phyloP scores from a whole-genome alignment of 2,329 filamentous ascomycete genomes.

The Stemphylium vesicarium region DNA sequence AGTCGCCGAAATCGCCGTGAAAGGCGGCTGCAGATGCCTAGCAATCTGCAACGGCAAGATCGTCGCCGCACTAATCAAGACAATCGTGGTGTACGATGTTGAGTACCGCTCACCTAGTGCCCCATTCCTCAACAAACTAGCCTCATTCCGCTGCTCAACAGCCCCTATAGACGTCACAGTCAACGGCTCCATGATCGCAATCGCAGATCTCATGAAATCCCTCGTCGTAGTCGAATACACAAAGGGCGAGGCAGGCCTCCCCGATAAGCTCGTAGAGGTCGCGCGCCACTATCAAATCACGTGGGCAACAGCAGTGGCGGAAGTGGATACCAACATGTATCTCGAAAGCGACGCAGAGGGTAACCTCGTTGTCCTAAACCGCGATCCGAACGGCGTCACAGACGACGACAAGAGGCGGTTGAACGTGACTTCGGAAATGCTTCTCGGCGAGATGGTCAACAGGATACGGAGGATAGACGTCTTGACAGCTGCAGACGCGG shows the following conservation, averaged over 20 bases:
- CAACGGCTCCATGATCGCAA: constrained; percentile 75
- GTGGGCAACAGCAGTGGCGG: constrained; percentile 81
- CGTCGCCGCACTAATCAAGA: constrained; percentile 88
- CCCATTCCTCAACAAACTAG: constrained; percentile 69
- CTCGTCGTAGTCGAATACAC: constrained; percentile 77
- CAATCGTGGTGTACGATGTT: constrained; percentile 67
- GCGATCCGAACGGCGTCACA: constrained; percentile 74
- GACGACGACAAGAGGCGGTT: constrained; percentile 74
- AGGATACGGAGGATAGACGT: constrained; percentile 78
- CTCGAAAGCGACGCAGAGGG: constrained; percentile 86
- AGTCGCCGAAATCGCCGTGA: constrained; percentile 72
- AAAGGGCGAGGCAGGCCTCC: constrained; percentile 61
- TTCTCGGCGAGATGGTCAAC: constrained; percentile 93
- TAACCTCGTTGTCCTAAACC: constrained; percentile 81
- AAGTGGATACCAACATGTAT: constrained; percentile 75
- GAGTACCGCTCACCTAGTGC: constrained; percentile 61
- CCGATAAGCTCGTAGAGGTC: constrained; percentile 72
- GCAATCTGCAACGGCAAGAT: constrained; percentile 75
- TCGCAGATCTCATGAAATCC: constrained; percentile 94
- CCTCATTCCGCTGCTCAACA: constrained; percentile 80
- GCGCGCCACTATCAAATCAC: constrained; percentile 80
- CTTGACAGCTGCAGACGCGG: constrained; percentile 66
- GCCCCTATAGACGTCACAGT: constrained; percentile 83
- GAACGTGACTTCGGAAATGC: constrained; percentile 78
- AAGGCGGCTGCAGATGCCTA: constrained; percentile 81